Conservation (phyloP, 768 basidiomycete species). For the Tylopilus sp. region DNA sequence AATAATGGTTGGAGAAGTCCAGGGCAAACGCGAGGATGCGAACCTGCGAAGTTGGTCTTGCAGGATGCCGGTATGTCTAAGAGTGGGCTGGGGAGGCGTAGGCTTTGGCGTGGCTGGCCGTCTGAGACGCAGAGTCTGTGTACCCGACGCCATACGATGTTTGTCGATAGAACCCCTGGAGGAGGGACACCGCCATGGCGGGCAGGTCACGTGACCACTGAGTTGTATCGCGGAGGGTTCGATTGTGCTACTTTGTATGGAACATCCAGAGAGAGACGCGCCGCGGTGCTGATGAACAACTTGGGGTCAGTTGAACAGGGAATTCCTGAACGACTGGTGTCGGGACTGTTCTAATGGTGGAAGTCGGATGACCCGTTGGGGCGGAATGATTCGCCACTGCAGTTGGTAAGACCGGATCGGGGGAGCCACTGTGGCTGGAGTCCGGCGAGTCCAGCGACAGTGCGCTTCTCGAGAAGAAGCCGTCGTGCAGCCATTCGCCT, state of each 20-base stretch:
- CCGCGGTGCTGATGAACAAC: not conserved
- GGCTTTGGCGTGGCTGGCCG: conserved; percentile 35
- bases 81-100: conserved; percentile 26
- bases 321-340: not conserved
- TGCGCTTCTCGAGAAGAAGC: conserved; percentile 28
- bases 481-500: conserved; percentile 19
- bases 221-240: not conserved
- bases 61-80: conserved; percentile 62
- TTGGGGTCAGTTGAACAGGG: not conserved
- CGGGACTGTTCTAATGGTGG: not conserved
- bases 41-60: conserved; percentile 80
- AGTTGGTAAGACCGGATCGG: conserved; percentile 29
- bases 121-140: conserved; percentile 49
- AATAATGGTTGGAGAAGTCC: conserved; percentile 9
- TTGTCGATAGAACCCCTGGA: not conserved
- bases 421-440: conserved; percentile 27
- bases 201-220: conserved; percentile 16
- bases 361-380: conserved; percentile 17
- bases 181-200: not conserved
- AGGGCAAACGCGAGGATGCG: conserved; percentile 8
- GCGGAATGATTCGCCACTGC: conserved; percentile 23
- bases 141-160: conserved; percentile 44
- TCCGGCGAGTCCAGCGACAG: conserved; percentile 17
- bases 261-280: not conserved
- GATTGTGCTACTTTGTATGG: not conserved